phyloP scores from a whole-genome alignment of 176 grass and related monocot genomes.

The Oryza glaberrima region DNA sequence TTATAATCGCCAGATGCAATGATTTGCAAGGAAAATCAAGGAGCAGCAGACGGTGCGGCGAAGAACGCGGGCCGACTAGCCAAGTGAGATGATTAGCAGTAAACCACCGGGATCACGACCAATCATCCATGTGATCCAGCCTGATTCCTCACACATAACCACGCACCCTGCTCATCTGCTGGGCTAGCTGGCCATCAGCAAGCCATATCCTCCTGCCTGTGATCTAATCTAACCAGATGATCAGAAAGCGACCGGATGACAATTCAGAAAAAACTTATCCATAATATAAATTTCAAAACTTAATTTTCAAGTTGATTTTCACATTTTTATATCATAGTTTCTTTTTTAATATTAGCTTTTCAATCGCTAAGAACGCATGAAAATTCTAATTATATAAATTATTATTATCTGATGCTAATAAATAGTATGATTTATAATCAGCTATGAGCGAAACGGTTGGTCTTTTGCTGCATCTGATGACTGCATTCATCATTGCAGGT shows the following conservation, averaged over 20 bases:
- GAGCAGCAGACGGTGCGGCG: neutral
- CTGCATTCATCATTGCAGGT: neutral
- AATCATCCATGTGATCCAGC: neutral
- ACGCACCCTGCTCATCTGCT: neutral
- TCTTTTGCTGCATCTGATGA: neutral
- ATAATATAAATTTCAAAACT: no score
- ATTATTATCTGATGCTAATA: no score
- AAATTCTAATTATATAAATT: no score
- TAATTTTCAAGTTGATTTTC: no score
- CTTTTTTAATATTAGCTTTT: no score
- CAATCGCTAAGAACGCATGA: no score
- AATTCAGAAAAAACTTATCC: neutral
- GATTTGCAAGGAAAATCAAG: neutral
- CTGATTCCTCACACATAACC: neutral
- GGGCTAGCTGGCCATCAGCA: neutral
- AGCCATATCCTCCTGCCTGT: neutral
- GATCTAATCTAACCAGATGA: neutral
- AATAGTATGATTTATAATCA: no score
- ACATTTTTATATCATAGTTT: no score
- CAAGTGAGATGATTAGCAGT: neutral
- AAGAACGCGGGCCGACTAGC: constrained; percentile 15
- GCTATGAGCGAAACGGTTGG: no score
- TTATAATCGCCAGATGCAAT: neutral
- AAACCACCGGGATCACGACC: neutral
- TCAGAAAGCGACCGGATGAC: neutral